Base-by-base conservation (phyloP, 2,329 filamentous ascomycete species). In the Zasmidium cellare region DNA sequence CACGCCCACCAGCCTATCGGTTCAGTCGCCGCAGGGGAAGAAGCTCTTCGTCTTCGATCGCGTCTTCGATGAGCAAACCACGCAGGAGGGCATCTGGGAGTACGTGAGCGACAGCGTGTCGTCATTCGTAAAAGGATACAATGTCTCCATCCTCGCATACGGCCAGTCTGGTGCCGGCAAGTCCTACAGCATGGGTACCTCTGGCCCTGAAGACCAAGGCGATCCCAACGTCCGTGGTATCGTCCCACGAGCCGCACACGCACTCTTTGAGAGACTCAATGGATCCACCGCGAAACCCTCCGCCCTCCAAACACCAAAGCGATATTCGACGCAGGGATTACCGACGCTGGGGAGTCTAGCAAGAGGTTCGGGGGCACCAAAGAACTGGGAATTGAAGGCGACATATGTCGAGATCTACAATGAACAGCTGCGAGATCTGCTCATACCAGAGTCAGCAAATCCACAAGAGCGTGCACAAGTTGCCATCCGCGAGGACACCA, bases 151-250 rank as follows among this genome's bases (percentile, higher is more conserved):
- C 51, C 80, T 99, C 68, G 94, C 94, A 49, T 99, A 99, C 71
- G 94, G 94, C 65, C 94, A 99, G 79, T 99, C 94, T 24, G 94
- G 94, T 56, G 92, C 94, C 11, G 94, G 94, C 67, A 99, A 99
- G 78, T 97, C 93, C 2, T 97, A 96, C 73, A 99, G 94, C 0
- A 99, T 99, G 94, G 94, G 94, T 57, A 99, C 94, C 0, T 92
- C 93, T 0, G 92, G 92, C 3, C 91, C 92, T 1, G 75, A 75
- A 20, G 92, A 97, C 69, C 69, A 71, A 59, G 57, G 56, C 54
- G 61, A 72, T 66, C 56, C 70, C 51, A 52, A 59, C 7, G 55
- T 63, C n/a, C 58, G 65, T 96, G 93, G 93, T 74, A 92, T 99
- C n/a, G 92, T 99, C 66, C 93, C 94, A 25, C 88, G 94, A 66